Evolutionary conservation across 805 yeast species (phyloP).

Genomic region (Candida saitoana): DNA sequence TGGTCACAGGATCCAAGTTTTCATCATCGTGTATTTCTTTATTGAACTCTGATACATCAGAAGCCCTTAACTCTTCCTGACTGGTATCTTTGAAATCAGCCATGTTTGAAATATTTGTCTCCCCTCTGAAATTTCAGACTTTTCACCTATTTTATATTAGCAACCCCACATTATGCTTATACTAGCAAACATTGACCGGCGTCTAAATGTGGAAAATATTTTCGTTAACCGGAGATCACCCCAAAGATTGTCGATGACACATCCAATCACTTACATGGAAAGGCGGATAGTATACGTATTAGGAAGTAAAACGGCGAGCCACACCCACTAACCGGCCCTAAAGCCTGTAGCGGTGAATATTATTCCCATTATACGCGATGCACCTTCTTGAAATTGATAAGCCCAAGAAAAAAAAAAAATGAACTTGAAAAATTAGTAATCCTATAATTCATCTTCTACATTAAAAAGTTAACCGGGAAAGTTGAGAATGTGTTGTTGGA

Average conservation of each 20-base stretch:
- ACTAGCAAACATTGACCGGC: neutral
- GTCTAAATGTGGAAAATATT: neutral
- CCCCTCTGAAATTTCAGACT: neutral
- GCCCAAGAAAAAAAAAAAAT: no score
- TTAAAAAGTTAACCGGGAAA: no score
- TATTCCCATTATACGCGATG: neutral
- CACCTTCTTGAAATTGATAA: neutral
- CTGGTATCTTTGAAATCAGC: neutral
- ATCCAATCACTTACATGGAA: no score
- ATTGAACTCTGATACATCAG: neutral
- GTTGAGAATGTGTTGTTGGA: no score
- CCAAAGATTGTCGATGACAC: no score
- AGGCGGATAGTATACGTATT: no score
- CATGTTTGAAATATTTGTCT: neutral
- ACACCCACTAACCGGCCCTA: no score
- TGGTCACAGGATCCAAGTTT: conserved; percentile 4
- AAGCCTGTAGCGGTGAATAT: neutral
- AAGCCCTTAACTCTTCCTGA: neutral
- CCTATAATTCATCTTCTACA: no score
- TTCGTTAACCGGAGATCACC: neutral
- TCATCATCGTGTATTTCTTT: neutral
- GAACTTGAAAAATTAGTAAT: no score
- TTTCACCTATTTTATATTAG: neutral
- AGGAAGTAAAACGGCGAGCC: no score
- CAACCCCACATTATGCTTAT: neutral